phyloP scores from a whole-genome alignment of 768 basidiomycete species.

The Mycena floridula region DNA sequence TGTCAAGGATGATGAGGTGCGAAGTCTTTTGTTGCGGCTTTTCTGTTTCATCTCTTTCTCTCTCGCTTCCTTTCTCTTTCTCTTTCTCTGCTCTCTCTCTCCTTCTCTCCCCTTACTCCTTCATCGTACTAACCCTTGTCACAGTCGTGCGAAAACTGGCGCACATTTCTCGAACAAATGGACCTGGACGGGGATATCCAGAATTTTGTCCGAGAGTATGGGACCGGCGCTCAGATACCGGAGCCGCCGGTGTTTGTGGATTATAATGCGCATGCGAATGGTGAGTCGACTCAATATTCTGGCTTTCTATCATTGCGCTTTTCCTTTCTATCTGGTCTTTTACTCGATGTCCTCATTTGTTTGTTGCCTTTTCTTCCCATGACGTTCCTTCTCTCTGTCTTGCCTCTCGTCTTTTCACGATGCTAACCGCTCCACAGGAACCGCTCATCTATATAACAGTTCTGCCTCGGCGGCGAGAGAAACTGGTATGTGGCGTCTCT shows the following conservation, averaged over 20 bases:
- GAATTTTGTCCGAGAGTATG: slow-evolving; percentile 82
- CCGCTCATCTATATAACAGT: too few species aligned
- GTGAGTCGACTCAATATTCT: too few species aligned
- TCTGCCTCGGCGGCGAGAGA: too few species aligned
- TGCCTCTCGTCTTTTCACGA: too few species aligned
- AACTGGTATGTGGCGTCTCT: too few species aligned
- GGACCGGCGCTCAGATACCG: slow-evolving; percentile 83
- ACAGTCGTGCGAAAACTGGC: slow-evolving; percentile 88
- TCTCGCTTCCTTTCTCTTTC: neutral
- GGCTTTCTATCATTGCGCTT: too few species aligned
- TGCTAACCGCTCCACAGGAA: too few species aligned
- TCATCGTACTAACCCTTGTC: neutral
- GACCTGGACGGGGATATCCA: slow-evolving; percentile 87
- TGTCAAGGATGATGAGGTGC: slow-evolving; percentile 90
- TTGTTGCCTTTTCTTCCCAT: too few species aligned
- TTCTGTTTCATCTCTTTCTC: neutral
- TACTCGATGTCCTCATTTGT: too few species aligned
- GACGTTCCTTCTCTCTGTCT: too few species aligned
- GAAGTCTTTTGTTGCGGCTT: slow-evolving; percentile 12
- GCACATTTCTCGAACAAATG: slow-evolving; percentile 81
- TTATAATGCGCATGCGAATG: too few species aligned
- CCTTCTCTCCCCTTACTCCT: neutral
- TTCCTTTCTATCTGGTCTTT: too few species aligned
- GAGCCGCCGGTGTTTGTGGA: slow-evolving; percentile 79
- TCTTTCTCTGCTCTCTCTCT: neutral